These are phyloP conservation scores for Pseudonitzschia pungens DNA, from an alignment of 108 stramenopile genomes.

Conservation along the genomic window DNA sequence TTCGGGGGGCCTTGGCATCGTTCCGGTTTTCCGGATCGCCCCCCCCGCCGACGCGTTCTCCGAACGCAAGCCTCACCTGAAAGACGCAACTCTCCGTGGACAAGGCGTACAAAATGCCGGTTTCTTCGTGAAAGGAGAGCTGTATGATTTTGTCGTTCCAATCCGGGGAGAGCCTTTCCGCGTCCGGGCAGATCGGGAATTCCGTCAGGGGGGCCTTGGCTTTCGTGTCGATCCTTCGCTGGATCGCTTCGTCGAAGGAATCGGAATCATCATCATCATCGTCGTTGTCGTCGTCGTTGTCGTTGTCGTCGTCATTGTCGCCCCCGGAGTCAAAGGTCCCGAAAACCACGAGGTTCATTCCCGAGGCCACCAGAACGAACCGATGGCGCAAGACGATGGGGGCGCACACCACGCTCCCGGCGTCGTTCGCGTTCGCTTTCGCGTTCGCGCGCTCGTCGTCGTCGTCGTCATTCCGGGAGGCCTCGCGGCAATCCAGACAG, in stretches of 20 bases:
- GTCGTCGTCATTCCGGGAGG: background rate
- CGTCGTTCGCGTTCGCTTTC: too few relatives aligned
- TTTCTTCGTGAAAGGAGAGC: slow-evolving; percentile 10
- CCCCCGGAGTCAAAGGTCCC: slow-evolving; percentile 3
- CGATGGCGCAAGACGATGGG: background rate
- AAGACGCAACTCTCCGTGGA: slow-evolving; percentile 9
- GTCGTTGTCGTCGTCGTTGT: background rate
- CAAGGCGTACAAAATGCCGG: slow-evolving; percentile 9
- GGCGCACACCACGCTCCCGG: slow-evolving; percentile 5
- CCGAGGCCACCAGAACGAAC: slow-evolving; percentile 9
- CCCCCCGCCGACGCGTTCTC: too few relatives aligned
- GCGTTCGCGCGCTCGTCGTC: background rate
- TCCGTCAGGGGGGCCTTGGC: background rate
- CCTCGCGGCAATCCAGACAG: too few relatives aligned
- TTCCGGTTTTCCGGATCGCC: too few relatives aligned
- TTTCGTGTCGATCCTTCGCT: background rate
- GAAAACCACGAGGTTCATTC: background rate
- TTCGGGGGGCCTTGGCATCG: background rate
- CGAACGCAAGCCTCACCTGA: slow-evolving; percentile 3
- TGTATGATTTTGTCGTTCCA: slow-evolving; percentile 3
- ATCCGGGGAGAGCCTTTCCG: background rate
- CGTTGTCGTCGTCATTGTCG: background rate
- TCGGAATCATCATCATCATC: background rate
- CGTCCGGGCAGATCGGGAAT: background rate
- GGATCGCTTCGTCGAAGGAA: background rate